phyloP scores from a whole-genome alignment of 202 grass and related monocot species.

The Thinopyrum obtusiflorum region DNA sequence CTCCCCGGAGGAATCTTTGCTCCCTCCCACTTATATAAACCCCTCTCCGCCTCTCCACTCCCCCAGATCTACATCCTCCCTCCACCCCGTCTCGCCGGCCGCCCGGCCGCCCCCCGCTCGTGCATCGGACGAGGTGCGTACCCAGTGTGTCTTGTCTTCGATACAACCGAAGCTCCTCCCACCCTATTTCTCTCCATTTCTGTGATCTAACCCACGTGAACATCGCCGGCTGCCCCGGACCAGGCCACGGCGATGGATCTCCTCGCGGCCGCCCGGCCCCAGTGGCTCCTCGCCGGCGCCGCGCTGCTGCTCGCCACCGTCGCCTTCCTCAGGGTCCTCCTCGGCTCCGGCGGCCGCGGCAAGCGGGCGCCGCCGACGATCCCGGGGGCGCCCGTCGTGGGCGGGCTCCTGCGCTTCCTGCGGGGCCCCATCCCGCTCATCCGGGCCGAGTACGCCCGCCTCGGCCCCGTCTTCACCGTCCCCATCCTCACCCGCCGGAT shows the following conservation, averaged over 20 bases:
- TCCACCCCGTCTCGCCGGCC: neutral
- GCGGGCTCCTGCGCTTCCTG: slow-evolving; percentile 71
- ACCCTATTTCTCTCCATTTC: neutral
- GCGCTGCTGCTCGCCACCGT: slow-evolving; percentile 46
- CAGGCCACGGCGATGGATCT: slow-evolving; percentile 60
- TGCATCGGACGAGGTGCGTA: neutral
- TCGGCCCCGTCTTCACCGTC: slow-evolving; percentile 83
- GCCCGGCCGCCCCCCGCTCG: neutral
- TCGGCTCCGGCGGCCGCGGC: neutral
- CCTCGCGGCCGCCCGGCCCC: slow-evolving; percentile 41
- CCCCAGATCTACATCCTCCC: neutral
- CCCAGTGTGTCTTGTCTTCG: neutral
- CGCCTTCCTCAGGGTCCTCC: slow-evolving; percentile 49
- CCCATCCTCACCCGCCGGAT: slow-evolving; percentile 61
- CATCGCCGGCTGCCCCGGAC: too few relatives aligned
- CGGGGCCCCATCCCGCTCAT: slow-evolving; percentile 81
- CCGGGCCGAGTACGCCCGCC: slow-evolving; percentile 65
- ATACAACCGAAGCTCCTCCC: slow-evolving; percentile 21
- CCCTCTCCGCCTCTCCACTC: neutral
- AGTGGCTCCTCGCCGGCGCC: slow-evolving; percentile 40
- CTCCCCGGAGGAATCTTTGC: slow-evolving; percentile 1
- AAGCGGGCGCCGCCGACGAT: slow-evolving; percentile 71
- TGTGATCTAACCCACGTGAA: neutral
- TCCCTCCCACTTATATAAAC: slow-evolving; percentile 9
- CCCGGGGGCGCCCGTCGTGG: slow-evolving; percentile 53